phyloP scores from a whole-genome alignment of 352 stramenopile genomes.

The Salisapilia sapeloensis region DNA sequence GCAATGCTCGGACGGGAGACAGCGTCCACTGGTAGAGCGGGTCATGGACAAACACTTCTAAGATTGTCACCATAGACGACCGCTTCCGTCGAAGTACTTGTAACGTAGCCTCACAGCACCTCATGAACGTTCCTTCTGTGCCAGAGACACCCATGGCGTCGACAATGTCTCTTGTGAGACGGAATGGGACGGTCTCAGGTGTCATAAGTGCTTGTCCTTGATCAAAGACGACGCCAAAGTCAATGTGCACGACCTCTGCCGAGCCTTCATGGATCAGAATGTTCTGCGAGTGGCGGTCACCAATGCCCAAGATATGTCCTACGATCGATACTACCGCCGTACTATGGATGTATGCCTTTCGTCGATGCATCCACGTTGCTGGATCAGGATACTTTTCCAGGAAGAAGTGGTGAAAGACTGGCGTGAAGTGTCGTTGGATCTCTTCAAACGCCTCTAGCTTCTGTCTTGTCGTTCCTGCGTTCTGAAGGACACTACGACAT shows the following conservation, averaged over 20 bases:
- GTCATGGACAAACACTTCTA: constrained; percentile 98
- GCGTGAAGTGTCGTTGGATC: constrained; percentile 91
- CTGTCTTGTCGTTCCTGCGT: constrained; percentile 18
- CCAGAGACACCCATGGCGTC: constrained; percentile 97
- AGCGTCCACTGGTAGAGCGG: constrained; percentile 98
- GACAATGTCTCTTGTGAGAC: constrained; percentile 96
- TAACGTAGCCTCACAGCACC: constrained; percentile 89
- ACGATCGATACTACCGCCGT: constrained; percentile 96
- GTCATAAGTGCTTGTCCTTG: constrained; percentile 87
- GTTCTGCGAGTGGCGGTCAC: constrained; percentile 97
- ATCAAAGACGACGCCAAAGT: constrained; percentile 99
- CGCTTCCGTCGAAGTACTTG: constrained; percentile 85
- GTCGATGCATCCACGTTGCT: constrained; percentile 87
- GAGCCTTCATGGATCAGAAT: constrained; percentile 97
- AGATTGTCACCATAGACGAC: constrained; percentile 92
- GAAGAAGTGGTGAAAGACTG: constrained; percentile 96
- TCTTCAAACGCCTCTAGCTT: constrained; percentile 75
- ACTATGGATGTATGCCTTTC: constrained; percentile 90
- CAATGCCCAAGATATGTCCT: constrained; percentile 92
- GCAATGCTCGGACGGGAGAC: constrained; percentile 78
- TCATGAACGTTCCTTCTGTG: constrained; percentile 92
- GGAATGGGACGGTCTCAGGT: constrained; percentile 98
- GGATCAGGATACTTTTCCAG: constrained; percentile 93
- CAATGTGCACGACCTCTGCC: constrained; percentile 98
- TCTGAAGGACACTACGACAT: constrained; percentile 68